These are phyloP conservation scores for Suillus tomentosus DNA, from an alignment of 768 basidiomycete genomes.

Conservation along the genomic window DNA sequence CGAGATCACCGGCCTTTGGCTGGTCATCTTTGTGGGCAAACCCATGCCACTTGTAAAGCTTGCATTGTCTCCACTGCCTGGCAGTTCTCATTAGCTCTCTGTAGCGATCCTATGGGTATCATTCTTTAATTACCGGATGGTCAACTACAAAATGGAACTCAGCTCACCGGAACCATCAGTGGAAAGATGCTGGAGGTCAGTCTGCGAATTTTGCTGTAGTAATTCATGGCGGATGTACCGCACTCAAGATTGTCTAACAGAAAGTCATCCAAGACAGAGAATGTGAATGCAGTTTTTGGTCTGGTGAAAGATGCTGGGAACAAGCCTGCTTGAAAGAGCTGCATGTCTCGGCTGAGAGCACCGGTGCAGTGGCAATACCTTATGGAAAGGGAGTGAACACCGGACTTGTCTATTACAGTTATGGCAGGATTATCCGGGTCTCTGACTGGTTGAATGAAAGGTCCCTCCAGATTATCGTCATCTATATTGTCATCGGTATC, in stretches of 20 bases:
- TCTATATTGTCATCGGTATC: conserved; percentile 1
- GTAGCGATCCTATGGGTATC: too few species aligned
- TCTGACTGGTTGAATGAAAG: not conserved
- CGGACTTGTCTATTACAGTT: not conserved
- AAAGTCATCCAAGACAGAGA: not conserved
- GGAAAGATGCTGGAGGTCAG: too few species aligned
- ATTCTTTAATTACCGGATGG: too few species aligned
- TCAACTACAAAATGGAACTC: too few species aligned
- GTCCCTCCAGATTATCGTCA: not conserved
- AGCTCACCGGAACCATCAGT: too few species aligned
- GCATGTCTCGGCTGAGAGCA: not conserved
- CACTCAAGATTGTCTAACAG: not conserved
- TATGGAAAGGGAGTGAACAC: not conserved
- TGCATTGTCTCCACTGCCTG: too few species aligned
- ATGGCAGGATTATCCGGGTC: not conserved
- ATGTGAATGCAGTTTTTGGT: conserved; percentile 4
- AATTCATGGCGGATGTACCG: not conserved
- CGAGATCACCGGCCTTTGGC: too few species aligned
- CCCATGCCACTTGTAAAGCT: too few species aligned
- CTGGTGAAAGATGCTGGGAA: not conserved
- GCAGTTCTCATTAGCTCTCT: too few species aligned
- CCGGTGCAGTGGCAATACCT: not conserved
- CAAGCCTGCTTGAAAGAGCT: not conserved
- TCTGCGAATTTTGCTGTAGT: too few species aligned
- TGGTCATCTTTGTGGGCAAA: too few species aligned